These are phyloP conservation scores for Cryomyces minteri DNA, from an alignment of 495 filamentous ascomycete genomes.

Conservation along the genomic window DNA sequence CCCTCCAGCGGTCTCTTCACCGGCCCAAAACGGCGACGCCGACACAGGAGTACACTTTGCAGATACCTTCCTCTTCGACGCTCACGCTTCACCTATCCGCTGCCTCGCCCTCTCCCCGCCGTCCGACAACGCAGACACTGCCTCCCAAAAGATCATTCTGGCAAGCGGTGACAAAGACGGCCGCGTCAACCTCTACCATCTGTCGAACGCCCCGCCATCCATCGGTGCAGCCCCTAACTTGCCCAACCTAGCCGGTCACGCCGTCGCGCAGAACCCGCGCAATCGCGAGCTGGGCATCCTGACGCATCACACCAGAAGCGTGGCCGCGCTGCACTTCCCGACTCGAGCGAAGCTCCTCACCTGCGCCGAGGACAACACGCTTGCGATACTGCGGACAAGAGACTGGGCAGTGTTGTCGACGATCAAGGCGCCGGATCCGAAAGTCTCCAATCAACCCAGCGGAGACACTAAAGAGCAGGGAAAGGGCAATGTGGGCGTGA, in stretches of 20 bases:
- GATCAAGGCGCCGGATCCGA: conserved; percentile 79
- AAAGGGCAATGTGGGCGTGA: conserved; percentile 72
- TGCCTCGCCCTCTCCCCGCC: conserved; percentile 76
- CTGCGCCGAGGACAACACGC: conserved; percentile 68
- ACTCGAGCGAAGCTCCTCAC: conserved; percentile 74
- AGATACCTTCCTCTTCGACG: conserved; percentile 91
- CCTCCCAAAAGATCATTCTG: conserved; percentile 57
- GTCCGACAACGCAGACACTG: conserved; percentile 31
- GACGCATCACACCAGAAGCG: conserved; percentile 62
- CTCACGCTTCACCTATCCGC: conserved; percentile 77
- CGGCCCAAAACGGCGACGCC: not conserved
- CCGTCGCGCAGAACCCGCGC: conserved; percentile 59
- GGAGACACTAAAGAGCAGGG: conserved; percentile 82
- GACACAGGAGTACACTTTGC: conserved; percentile 42
- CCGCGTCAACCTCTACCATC: conserved; percentile 81
- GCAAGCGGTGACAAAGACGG: conserved; percentile 86
- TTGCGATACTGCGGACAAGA: conserved; percentile 67
- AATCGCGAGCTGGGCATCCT: conserved; percentile 80
- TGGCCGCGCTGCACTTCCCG: conserved; percentile 67
- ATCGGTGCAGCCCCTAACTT: conserved; percentile 11
- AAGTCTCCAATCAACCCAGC: conserved; percentile 61
- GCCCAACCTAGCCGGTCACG: conserved; percentile 44
- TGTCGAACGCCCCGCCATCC: conserved; percentile 53
- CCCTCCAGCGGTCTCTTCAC: conserved; percentile 8
- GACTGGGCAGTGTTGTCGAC: conserved; percentile 84